Conservation (phyloP, 2,329 filamentous ascomycete genomes). For the Calonectria hawksworthii region DNA sequence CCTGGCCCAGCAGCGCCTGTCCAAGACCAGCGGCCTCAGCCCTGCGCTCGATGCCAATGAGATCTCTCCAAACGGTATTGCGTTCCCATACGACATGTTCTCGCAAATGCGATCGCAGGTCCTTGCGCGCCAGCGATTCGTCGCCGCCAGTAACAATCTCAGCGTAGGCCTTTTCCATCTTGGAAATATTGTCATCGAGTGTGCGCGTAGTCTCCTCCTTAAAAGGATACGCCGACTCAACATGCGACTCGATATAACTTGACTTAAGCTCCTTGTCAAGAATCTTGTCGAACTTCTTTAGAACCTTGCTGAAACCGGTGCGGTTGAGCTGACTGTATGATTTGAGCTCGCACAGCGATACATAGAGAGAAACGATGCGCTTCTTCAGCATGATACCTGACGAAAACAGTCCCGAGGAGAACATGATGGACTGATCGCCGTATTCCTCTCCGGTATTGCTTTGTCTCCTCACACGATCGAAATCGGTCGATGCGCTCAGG, state of each 20-base stretch:
- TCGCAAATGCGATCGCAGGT: slow-evolving; percentile 89
- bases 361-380: slow-evolving; percentile 87
- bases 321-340: slow-evolving; percentile 97
- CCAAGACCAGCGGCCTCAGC: slow-evolving; percentile 95
- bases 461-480: slow-evolving; percentile 69
- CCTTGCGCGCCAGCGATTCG: slow-evolving; percentile 80
- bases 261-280: slow-evolving; percentile 85
- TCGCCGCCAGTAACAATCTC: slow-evolving; percentile 88
- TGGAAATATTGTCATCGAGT: slow-evolving; percentile 79
- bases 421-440: slow-evolving; percentile 79
- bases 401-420: slow-evolving; percentile 72
- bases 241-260: slow-evolving; percentile 79
- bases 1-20: slow-evolving; percentile 83
- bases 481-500: slow-evolving; percentile 73
- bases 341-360: slow-evolving; percentile 93
- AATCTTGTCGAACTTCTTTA: slow-evolving; percentile 99
- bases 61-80: slow-evolving; percentile 98
- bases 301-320: slow-evolving; percentile 94
- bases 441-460: slow-evolving; percentile 83
- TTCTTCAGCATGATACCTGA: slow-evolving; percentile 92
- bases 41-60: slow-evolving; percentile 97
- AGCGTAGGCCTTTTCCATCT: slow-evolving; percentile 85
- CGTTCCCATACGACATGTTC: slow-evolving; percentile 99
- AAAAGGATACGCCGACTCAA: slow-evolving; percentile 88
- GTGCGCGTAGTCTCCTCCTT: slow-evolving; percentile 77